These are phyloP conservation scores for Nematocida sp. DNA, from an alignment of 371 early-diverging fungal species.

Conservation along the genomic window DNA sequence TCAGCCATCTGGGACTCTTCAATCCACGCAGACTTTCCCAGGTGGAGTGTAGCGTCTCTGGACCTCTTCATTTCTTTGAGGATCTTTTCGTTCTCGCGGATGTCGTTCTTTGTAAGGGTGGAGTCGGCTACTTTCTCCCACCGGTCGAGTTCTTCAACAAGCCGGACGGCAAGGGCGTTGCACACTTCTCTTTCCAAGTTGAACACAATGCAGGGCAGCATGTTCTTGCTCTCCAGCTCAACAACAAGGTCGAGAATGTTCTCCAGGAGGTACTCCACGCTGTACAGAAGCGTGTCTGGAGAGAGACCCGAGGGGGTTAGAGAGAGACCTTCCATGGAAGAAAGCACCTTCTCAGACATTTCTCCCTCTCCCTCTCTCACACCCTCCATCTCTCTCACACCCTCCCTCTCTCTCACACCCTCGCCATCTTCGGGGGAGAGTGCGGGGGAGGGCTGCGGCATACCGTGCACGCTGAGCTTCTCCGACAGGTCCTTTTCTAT, in stretches of 20 bases:
- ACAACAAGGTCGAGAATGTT: constrained; percentile 56
- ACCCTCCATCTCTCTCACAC: not conserved
- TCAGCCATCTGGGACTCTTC: constrained; percentile 57
- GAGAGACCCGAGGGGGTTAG: constrained; percentile 25
- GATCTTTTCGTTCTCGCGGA: constrained; percentile 56
- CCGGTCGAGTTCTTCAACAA: constrained; percentile 58
- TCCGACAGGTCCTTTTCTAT: constrained; percentile 42
- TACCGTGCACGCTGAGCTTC: not conserved
- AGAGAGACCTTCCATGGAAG: not conserved
- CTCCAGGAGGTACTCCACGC: constrained; percentile 53
- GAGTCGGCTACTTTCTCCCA: constrained; percentile 50
- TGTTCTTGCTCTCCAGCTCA: constrained; percentile 60
- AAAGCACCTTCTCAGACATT: not conserved
- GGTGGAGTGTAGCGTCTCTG: constrained; percentile 53
- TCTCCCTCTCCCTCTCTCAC: not conserved
- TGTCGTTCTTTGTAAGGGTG: constrained; percentile 41
- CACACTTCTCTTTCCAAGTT: constrained; percentile 66
- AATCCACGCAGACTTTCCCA: constrained; percentile 61
- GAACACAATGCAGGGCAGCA: constrained; percentile 67
- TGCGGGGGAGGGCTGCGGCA: no score
- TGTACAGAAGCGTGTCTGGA: constrained; percentile 42
- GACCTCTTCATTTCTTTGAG: constrained; percentile 60
- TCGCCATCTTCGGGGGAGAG: not conserved
- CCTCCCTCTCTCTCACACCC: not conserved
- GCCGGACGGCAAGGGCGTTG: constrained; percentile 62